These are phyloP conservation scores for Macadamia integrifolia DNA, from an alignment of 164 flowering plant species.

Conservation along the genomic window DNA sequence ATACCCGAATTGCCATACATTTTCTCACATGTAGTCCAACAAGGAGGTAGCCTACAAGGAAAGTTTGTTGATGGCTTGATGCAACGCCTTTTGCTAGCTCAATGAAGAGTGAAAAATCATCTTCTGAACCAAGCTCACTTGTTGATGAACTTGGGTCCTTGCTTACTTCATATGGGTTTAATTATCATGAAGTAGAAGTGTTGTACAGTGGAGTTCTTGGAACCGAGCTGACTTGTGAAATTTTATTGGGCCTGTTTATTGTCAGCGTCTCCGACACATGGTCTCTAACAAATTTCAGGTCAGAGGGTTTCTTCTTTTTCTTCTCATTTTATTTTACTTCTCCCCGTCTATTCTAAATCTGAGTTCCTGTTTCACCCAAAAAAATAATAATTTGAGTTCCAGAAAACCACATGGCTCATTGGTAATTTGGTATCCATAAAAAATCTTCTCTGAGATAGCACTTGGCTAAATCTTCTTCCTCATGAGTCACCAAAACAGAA, in stretches of 20 bases:
- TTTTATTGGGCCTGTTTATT: constrained; percentile 95
- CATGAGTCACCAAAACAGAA: too few relatives aligned
- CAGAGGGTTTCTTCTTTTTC: background rate
- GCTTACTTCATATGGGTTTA: constrained; percentile 62
- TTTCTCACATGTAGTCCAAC: background rate
- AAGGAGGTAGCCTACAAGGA: constrained; percentile 86
- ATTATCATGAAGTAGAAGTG: constrained; percentile 76
- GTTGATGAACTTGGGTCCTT: constrained; percentile 76
- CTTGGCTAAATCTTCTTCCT: too few relatives aligned
- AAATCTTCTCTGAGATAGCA: too few relatives aligned
- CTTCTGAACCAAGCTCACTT: constrained; percentile 51
- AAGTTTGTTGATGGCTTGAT: constrained; percentile 48
- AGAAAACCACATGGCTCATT: background rate
- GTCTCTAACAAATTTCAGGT: constrained; percentile 97
- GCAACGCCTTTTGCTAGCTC: constrained; percentile 82
- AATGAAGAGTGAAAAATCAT: constrained; percentile 28
- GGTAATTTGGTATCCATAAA: too few relatives aligned
- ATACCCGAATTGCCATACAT: too few relatives aligned
- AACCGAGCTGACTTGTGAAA: constrained; percentile 76
- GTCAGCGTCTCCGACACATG: constrained; percentile 96
- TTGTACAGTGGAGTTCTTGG: constrained; percentile 92
- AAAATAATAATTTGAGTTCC: too few relatives aligned
- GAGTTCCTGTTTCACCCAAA: too few relatives aligned
- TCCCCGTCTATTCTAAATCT: too few relatives aligned
- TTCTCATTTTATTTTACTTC: background rate